Percentiles rank a stretch among this genome's conserved stretches.
phyloP scores from a whole-genome alignment of 1,284 basidiomycete genomes.

The Schizophyllum amplum region DNA sequence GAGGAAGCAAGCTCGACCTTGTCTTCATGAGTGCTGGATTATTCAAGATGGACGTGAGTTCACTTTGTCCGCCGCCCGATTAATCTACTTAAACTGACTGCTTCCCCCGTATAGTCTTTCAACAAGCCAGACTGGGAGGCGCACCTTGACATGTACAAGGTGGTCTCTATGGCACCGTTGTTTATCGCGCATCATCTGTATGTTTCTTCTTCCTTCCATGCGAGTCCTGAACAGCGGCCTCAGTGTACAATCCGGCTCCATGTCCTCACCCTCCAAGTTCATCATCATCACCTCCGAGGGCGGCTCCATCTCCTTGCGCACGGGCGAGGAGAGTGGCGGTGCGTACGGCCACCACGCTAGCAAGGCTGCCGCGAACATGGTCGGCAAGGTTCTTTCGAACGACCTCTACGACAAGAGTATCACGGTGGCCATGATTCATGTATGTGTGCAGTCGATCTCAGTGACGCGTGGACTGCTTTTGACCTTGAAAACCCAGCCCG shows the following conservation, averaged over 20 bases:
- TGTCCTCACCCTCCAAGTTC: constrained; percentile 19
- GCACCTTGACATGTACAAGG: constrained; percentile 36
- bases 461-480: no score
- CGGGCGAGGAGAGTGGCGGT: constrained; percentile 36
- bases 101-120: constrained; percentile 18
- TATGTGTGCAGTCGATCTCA: constrained; percentile 18
- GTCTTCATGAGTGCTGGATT: constrained; percentile 33
- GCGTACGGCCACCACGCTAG: constrained; percentile 41
- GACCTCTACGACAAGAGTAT: constrained; percentile 33
- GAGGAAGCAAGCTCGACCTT: constrained; percentile 25
- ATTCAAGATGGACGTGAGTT: constrained; percentile 18
- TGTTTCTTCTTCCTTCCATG: constrained; percentile 7
- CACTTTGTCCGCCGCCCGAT: no score
- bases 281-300: constrained; percentile 38
- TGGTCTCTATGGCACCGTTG: constrained; percentile 34
- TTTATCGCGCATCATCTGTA: constrained; percentile 27
- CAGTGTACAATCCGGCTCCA: constrained; percentile 13
- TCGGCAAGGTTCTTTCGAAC: constrained; percentile 32
- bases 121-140: constrained; percentile 29
- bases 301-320: constrained; percentile 34
- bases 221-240: constrained; percentile 8
- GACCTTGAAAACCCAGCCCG: constrained; percentile 15
- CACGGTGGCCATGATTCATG: constrained; percentile 36
- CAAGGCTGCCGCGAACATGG: constrained; percentile 42
- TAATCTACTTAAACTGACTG: no score